phyloP scores from a whole-genome alignment of 176 grass and related monocot genomes.

The Triticum aestivum region DNA sequence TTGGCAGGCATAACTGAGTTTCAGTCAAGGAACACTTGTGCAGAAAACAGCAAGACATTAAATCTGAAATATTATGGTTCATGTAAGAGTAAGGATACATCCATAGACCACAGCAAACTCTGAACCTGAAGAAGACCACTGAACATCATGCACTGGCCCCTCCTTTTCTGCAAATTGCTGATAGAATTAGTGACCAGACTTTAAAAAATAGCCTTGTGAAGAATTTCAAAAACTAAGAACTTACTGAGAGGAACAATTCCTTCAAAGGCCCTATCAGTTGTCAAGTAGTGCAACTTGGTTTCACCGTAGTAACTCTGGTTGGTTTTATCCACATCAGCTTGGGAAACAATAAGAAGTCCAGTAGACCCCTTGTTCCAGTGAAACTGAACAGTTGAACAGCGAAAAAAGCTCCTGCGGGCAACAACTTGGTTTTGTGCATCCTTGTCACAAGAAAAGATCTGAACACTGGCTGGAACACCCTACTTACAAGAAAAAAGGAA shows the following conservation, averaged over 20 bases:
- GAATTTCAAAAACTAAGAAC: slow-evolving; percentile 28
- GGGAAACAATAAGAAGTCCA: slow-evolving; percentile 77
- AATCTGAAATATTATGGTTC: slow-evolving; percentile 4
- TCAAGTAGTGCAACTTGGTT: slow-evolving; percentile 95
- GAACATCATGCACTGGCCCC: slow-evolving; percentile 90
- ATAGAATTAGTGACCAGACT: slow-evolving; percentile 4
- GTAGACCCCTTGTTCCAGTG: slow-evolving; percentile 78
- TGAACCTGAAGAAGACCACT: slow-evolving; percentile 77
- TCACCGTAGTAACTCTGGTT: slow-evolving; percentile 99
- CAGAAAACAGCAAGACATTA: slow-evolving; percentile 17
- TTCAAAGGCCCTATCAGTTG: slow-evolving; percentile 80
- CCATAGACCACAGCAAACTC: slow-evolving; percentile 94
- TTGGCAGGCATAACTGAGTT: slow-evolving; percentile 85
- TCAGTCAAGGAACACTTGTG: slow-evolving; percentile 46
- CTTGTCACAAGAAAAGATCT: slow-evolving; percentile 85
- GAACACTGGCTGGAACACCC: slow-evolving; percentile 80
- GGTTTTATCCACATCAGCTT: slow-evolving; percentile 93
- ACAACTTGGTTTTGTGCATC: slow-evolving; percentile 76
- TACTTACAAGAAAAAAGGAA: slow-evolving; percentile 33
- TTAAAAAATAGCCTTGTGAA: background rate
- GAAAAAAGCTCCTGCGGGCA: slow-evolving; percentile 85
- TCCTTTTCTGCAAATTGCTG: slow-evolving; percentile 60
- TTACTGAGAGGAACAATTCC: slow-evolving; percentile 89
- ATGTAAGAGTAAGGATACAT: slow-evolving; percentile 61
- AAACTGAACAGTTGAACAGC: slow-evolving; percentile 74